Conservation (phyloP, 257 asterid species). For the Solanum gandarillasii region DNA sequence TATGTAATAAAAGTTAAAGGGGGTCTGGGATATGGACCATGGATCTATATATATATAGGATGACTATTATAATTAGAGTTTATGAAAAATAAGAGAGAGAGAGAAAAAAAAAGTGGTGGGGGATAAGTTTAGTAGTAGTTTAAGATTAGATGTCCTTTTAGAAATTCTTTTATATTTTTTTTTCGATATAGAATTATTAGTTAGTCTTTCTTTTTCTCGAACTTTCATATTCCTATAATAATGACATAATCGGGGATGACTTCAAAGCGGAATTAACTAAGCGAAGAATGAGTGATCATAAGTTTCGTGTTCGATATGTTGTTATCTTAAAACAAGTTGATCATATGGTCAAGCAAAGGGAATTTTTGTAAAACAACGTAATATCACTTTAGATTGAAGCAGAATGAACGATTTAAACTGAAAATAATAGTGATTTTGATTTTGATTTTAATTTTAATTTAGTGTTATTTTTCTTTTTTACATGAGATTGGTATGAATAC, state of each 20-base stretch:
- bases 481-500: neutral
- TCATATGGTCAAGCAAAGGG: neutral
- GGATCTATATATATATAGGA: neutral
- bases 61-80: neutral
- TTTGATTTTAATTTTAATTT: no score
- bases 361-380: neutral
- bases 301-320: rapidly evolving
- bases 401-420: neutral
- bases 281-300: no score
- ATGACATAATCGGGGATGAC: no score
- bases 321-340: no score
- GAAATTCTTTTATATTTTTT: rapidly evolving
- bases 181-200: neutral
- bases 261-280: no score
- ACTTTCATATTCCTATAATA: neutral
- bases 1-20: neutral
- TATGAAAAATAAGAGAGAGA: neutral
- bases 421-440: no score
- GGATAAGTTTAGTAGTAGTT: neutral
- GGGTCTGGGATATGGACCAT: neutral
- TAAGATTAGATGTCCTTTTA: neutral
- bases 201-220: no score
- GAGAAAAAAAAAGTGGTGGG: neutral
- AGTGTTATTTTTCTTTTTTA: neutral
- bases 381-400: neutral